These are phyloP conservation scores for Sporothrix humicola DNA, from an alignment of 2,329 filamentous ascomycete species.

Conservation along the genomic window DNA sequence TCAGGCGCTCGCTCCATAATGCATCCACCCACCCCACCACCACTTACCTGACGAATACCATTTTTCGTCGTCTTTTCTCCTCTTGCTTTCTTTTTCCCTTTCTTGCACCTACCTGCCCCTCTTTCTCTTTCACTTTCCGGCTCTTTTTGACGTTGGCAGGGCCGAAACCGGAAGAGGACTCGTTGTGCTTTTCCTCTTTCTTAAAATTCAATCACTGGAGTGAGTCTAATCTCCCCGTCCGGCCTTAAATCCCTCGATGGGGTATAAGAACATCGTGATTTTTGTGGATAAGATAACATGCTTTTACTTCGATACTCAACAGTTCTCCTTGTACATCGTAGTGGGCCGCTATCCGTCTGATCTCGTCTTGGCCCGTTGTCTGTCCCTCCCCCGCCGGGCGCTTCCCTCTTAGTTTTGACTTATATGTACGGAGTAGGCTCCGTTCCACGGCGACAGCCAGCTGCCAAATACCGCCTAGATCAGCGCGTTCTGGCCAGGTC, in stretches of 20 bases:
- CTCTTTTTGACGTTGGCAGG: background rate
- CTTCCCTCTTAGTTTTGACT: no score
- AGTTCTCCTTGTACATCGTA: no score
- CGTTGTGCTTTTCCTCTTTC: background rate
- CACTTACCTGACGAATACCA: background rate
- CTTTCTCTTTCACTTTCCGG: background rate
- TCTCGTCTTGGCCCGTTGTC: background rate
- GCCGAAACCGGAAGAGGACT: constrained; percentile 1
- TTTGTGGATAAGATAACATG: background rate
- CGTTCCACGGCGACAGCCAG: background rate
- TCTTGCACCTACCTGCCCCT: background rate
- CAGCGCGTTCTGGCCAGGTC: background rate
- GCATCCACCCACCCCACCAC: background rate
- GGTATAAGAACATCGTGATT: background rate
- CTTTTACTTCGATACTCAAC: no score
- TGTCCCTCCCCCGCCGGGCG: no score
- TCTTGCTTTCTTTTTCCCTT: background rate
- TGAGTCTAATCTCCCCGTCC: background rate
- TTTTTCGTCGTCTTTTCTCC: background rate
- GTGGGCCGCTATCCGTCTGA: background rate
- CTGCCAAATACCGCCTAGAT: constrained; percentile 19
- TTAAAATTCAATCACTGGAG: no score
- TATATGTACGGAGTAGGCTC: no score
- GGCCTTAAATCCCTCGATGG: background rate
- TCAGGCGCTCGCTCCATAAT: constrained; percentile 14